phyloP scores from a whole-genome alignment of 306 rosid species.

The Fragaria vesca region DNA sequence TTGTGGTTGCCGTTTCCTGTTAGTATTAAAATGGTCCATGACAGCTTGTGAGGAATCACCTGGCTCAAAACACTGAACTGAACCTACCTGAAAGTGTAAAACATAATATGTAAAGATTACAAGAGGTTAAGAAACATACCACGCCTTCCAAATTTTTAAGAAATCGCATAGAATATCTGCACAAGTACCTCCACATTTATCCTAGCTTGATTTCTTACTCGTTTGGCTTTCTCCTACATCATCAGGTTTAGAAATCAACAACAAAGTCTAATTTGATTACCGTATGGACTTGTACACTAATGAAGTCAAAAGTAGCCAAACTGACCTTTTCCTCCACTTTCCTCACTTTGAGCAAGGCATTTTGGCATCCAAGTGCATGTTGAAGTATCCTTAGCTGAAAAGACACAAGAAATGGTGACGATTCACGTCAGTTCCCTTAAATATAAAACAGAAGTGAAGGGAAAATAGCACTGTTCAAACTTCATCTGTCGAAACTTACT shows the following conservation, averaged over 20 bases:
- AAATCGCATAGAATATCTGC: constrained; percentile 14
- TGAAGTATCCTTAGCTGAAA: constrained; percentile 65
- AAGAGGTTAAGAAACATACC: constrained; percentile 16
- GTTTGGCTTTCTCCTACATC: constrained; percentile 36
- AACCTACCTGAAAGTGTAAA: constrained; percentile 37
- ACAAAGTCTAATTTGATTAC: constrained; percentile 6
- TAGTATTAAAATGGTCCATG: constrained; percentile 27
- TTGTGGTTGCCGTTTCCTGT: constrained; percentile 46
- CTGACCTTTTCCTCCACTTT: constrained; percentile 55
- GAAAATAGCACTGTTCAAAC: constrained; percentile 19
- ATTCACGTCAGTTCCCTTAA: constrained; percentile 6
- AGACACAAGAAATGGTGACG: constrained; percentile 20
- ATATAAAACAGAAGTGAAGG: constrained; percentile 5
- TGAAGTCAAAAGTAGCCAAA: constrained; percentile 23
- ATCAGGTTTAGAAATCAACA: constrained; percentile 25
- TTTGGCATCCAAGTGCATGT: constrained; percentile 72
- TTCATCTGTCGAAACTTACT: constrained; percentile 29
- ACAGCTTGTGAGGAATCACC: constrained; percentile 38
- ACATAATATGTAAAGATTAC: constrained; percentile 8
- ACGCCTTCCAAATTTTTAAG: constrained; percentile 4
- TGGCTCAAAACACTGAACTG: constrained; percentile 29
- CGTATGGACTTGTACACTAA: not conserved
- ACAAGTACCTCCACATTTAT: constrained; percentile 37
- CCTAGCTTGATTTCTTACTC: constrained; percentile 26
- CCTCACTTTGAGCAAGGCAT: constrained; percentile 50